These are phyloP conservation scores for Rhodotorula sp. DNA, from an alignment of 1,284 basidiomycete species.

Conservation along the genomic window DNA sequence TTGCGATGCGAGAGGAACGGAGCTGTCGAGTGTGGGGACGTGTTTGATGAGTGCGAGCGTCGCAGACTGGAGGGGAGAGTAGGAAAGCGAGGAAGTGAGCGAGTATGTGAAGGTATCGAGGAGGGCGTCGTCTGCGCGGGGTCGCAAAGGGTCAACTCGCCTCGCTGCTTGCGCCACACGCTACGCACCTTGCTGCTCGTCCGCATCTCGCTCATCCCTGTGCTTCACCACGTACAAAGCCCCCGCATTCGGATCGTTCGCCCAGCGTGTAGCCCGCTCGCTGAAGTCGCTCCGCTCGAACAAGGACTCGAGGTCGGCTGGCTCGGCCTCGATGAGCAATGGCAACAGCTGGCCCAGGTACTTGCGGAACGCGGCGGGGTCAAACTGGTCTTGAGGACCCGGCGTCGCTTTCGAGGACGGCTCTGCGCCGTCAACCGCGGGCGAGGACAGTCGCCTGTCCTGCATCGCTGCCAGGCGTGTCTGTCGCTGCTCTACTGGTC, in stretches of 20 bases:
- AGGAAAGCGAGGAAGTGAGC: conserved; percentile 70
- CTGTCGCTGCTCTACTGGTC: too few species aligned
- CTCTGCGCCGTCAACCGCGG: not conserved
- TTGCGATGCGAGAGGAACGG: conserved; percentile 75
- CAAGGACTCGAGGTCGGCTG: conserved; percentile 63
- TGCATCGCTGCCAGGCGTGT: too few species aligned
- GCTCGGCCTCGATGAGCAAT: conserved; percentile 65
- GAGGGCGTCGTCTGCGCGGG: conserved; percentile 1
- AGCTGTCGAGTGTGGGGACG: conserved; percentile 73
- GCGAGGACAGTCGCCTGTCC: too few species aligned
- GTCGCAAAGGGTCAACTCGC: not conserved
- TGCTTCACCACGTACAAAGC: conserved; percentile 76
- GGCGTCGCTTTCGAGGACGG: not conserved
- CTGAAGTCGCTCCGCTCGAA: conserved; percentile 65
- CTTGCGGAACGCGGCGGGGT: conserved; percentile 46
- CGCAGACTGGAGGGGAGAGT: conserved; percentile 74
- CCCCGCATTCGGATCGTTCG: conserved; percentile 58
- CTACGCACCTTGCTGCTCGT: conserved; percentile 10
- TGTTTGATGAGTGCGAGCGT: conserved; percentile 95
- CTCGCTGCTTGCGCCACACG: not conserved
- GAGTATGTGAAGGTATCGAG: conserved; percentile 56
- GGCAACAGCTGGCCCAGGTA: conserved; percentile 71
- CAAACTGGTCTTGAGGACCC: conserved; percentile 37
- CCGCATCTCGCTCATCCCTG: conserved; percentile 64
- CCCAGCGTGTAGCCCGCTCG: conserved; percentile 69